Evolutionary conservation across 768 basidiomycete species (phyloP).

Genomic region (Tephrocybe sp.): DNA sequence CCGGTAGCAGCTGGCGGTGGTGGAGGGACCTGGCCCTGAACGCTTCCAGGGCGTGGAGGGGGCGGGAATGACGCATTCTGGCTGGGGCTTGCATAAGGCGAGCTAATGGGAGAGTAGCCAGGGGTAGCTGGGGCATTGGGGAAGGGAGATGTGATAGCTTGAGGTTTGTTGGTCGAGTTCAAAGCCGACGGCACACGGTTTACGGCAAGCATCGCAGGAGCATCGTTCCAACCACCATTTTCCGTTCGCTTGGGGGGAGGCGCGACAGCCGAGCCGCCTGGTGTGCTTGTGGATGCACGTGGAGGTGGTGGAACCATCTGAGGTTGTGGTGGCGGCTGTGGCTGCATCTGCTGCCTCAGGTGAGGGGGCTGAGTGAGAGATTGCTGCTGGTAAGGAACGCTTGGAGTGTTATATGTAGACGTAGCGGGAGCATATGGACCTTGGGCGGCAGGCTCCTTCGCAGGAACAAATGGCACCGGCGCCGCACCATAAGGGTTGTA

Average conservation of each 20-base stretch:
- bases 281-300: conserved; percentile 28
- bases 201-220: conserved; percentile 50
- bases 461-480: conserved; percentile 20
- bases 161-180: conserved; percentile 50
- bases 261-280: conserved; percentile 24
- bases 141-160: conserved; percentile 87
- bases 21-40: conserved; percentile 44
- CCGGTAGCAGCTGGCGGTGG: conserved; percentile 31
- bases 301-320: conserved; percentile 43
- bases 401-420: conserved; percentile 13
- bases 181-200: conserved; percentile 51
- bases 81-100: conserved; percentile 42
- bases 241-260: conserved; percentile 63
- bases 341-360: conserved; percentile 26
- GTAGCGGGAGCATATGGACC: conserved; percentile 30
- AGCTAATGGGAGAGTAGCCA: conserved; percentile 36
- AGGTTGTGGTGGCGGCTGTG: conserved; percentile 29
- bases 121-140: conserved; percentile 56
- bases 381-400: conserved; percentile 18
- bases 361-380: conserved; percentile 39
- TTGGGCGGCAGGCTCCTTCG: conserved; percentile 20
- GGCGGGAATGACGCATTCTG: conserved; percentile 52
- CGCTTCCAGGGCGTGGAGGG: conserved; percentile 64
- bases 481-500: conserved; percentile 11
- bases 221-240: conserved; percentile 91